Evolutionary conservation across 805 yeast species (phyloP).

Genomic region (Candida sphagnicola): DNA sequence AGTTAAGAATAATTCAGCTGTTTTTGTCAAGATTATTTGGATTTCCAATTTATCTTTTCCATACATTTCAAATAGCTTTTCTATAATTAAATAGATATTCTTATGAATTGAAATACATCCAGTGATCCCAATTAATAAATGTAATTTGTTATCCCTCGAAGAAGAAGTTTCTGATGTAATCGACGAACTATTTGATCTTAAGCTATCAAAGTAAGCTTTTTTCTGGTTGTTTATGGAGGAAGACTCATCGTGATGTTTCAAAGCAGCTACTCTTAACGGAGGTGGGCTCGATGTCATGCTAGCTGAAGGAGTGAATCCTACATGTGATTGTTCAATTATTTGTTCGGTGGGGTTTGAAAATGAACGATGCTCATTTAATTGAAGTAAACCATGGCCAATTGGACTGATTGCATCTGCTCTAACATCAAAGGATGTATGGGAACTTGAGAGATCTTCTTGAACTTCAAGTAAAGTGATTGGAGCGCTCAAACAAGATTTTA

Average conservation of each 20-base stretch:
- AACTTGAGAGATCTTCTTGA: background rate
- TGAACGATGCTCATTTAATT: constrained; percentile 3
- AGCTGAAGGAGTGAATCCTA: constrained; percentile 4
- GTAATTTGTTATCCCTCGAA: constrained; percentile 11
- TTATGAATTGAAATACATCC: constrained; percentile 21
- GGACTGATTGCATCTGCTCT: constrained; percentile 15
- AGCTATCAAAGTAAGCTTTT: background rate
- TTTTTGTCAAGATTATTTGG: constrained; percentile 21
- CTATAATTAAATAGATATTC: constrained; percentile 19
- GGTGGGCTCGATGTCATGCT: background rate
- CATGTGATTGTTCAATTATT: constrained; percentile 4
- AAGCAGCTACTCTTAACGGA: background rate
- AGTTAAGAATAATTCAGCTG: constrained; percentile 18
- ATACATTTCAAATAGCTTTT: constrained; percentile 20
- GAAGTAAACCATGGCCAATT: constrained; percentile 14
- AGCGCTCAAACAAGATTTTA: constrained; percentile 15
- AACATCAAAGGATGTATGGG: constrained; percentile 4
- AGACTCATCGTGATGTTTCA: constrained; percentile 2
- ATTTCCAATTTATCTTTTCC: constrained; percentile 17
- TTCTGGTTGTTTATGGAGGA: background rate
- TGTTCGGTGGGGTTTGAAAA: constrained; percentile 5
- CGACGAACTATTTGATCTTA: constrained; percentile 1
- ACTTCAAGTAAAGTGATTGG: background rate
- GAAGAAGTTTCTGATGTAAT: background rate
- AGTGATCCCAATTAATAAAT: constrained; percentile 22